These are phyloP conservation scores for Tolypocladium inflatum DNA, from an alignment of 2,329 filamentous ascomycete species.

Conservation along the genomic window DNA sequence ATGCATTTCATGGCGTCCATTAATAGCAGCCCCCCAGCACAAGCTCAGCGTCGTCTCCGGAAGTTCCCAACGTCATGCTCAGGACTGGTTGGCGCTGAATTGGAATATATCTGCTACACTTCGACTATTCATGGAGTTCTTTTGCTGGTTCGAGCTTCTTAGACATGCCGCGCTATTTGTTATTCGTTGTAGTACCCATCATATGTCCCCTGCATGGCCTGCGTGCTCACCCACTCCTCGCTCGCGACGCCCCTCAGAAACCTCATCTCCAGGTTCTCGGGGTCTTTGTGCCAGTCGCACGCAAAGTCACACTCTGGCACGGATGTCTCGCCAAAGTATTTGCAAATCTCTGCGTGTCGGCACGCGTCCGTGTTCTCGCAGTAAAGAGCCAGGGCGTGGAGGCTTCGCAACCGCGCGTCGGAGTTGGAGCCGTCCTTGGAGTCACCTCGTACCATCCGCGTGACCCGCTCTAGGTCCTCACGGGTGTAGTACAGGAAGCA, in stretches of 20 bases:
- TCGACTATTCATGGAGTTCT: neutral
- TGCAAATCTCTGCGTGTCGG: constrained; percentile 64
- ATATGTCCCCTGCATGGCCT: constrained; percentile 48
- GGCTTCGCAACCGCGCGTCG: constrained; percentile 49
- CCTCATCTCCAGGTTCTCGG: constrained; percentile 43
- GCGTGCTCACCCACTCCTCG: constrained; percentile 55
- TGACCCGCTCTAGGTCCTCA: constrained; percentile 72
- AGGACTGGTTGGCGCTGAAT: too few species aligned
- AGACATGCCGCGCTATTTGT: neutral
- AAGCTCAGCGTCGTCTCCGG: neutral
- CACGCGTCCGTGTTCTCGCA: constrained; percentile 70
- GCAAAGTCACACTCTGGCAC: constrained; percentile 59
- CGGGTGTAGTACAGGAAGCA: constrained; percentile 89
- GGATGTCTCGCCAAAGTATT: constrained; percentile 64
- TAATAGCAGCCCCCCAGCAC: neutral
- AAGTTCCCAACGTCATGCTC: neutral
- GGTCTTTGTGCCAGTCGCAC: constrained; percentile 71
- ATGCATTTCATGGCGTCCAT: neutral
- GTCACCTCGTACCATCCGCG: constrained; percentile 41
- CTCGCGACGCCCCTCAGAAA: constrained; percentile 47
- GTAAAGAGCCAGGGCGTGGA: constrained; percentile 63
- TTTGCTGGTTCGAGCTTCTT: neutral
- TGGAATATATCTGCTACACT: neutral
- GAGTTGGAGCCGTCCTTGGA: constrained; percentile 30
- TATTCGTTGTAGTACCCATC: constrained; percentile 43